A percentile compares a stretch with the other conserved stretches of the same genome.
Evolutionary conservation across 352 stramenopile genomes (phyloP).

Genomic region (Phytophthora rubi): DNA sequence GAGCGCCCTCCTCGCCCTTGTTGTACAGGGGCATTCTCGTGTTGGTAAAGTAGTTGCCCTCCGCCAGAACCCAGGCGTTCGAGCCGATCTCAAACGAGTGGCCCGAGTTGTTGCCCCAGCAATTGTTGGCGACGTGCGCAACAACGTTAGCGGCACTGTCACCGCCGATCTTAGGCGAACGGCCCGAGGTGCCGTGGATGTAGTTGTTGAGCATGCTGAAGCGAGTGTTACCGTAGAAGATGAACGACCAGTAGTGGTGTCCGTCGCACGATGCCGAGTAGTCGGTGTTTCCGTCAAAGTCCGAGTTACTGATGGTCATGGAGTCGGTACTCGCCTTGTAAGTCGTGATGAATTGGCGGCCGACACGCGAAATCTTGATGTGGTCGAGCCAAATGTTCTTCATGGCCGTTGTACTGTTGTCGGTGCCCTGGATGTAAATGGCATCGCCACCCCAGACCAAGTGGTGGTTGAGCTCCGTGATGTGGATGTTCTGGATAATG

Average conservation of each 20-base stretch:
- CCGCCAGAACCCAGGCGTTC: slow-evolving; percentile 33
- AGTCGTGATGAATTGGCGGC: slow-evolving; percentile 49
- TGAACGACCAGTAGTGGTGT: slow-evolving; percentile 46
- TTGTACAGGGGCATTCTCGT: slow-evolving; percentile 27
- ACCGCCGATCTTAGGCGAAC: slow-evolving; percentile 29
- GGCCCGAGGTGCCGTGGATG: slow-evolving; percentile 42
- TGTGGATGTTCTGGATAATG: slow-evolving; percentile 58
- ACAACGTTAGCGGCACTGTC: slow-evolving; percentile 25
- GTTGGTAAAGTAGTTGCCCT: slow-evolving; percentile 53
- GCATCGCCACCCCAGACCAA: slow-evolving; percentile 47
- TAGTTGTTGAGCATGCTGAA: slow-evolving; percentile 43
- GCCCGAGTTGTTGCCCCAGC: slow-evolving; percentile 44
- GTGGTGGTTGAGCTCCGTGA: slow-evolving; percentile 48
- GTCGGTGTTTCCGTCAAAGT: slow-evolving; percentile 49
- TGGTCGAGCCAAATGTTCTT: slow-evolving; percentile 51
- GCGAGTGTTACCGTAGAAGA: slow-evolving; percentile 23
- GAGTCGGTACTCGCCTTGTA: slow-evolving; percentile 37
- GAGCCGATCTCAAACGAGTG: slow-evolving; percentile 36
- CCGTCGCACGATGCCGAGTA: slow-evolving; percentile 48
- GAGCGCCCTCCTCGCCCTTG: slow-evolving; percentile 14
- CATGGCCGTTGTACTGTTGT: slow-evolving; percentile 13
- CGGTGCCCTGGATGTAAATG: slow-evolving; percentile 41
- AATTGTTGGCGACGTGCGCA: slow-evolving; percentile 48
- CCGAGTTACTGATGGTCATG: slow-evolving; percentile 59
- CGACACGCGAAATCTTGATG: slow-evolving; percentile 39